Evolutionary conservation across 176 grass and related monocot species (phyloP), one percentile per base, ranked within the genome.

Genomic region (Raddia distichophylla): DNA sequence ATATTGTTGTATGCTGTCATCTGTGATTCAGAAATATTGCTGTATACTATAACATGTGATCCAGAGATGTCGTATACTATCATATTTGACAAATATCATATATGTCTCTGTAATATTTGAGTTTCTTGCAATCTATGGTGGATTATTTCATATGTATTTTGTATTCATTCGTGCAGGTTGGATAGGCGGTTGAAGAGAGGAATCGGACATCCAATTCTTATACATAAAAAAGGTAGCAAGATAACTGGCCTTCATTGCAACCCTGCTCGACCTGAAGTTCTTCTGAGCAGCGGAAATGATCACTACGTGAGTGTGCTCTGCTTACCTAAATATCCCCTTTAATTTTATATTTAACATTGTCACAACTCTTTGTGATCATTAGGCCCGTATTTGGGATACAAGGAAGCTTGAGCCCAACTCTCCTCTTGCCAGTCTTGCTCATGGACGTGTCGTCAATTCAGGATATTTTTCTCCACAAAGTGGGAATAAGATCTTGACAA

Each of bases 201-300:
- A 86, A 82, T 87, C 9, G 92, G 86, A 22, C 80, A 89, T 83
- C 92, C 95, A 50, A 82, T 93, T 88, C 68, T 88, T 69, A 86
- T 98, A 89, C 95, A 98, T 73, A 98, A 98, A 75, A 98, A 95
- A 72, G 88, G 95, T 79, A 95, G 90, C 86, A 98, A 98, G 84
- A 88, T 98, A 64, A 93, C 92, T 64, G 83, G 90, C 66, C 88
- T 95, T 67, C 92, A 98, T 76, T 98, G 93, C 73, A 98, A 95
- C 75, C 92, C 92, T 68, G 82, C 82, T 64, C 90, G 60, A 72
- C 92, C 95, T 60, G 92, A 98, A 84, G 78, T 98, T 83, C 92
- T 95, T 93, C 80, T 98, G 77, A 98, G 95, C 84, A 91, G 95
- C 52, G 92, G 95, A 83, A 98, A 98, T 90, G 95, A 98, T 71